Base-by-base conservation (phyloP, 1,139 yeast genomes). In the Trichomonascaceae sp. region DNA sequence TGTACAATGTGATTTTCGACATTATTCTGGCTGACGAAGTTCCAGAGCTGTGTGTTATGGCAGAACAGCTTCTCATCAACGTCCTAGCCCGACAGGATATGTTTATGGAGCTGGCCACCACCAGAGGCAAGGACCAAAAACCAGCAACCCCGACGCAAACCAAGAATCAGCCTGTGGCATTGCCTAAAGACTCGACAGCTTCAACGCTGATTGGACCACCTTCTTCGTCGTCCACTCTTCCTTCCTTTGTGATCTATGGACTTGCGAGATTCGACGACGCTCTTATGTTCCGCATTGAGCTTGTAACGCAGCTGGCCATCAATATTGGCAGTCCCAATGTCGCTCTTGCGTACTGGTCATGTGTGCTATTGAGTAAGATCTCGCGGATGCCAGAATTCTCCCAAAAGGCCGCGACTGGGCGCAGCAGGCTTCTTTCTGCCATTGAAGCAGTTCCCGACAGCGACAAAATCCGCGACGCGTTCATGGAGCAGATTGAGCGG, bases 361-460 rank as follows among this genome's bases (percentile, higher is more conserved):
- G 25, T 56, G 60, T 3, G 49, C 60, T 5, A 48, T 57, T 8
- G 28, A 11, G 6, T 29, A 45, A 29, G 32, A 55, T 14, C 40
- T 54, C 4, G 48, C 51, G 11, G 66, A 64, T 36, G 57, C 66
- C 1, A 49, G 72, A 11, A 35, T 32, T 4, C 4, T 17, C 11
- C 22, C 11, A n/a, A n/a, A 57, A 71, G 35, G 23, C 11, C 6
- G 6, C 23, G 6, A 8, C 23, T 20, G 66, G 65, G 16, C 69
- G 67, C 39, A 75, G 76, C 43, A 69, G 89, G 42, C 57, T 87
- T n/a, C 57, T 87, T 29, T 75, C 84, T 0, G 67, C 82, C 18
- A 67, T 80, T 34, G 77, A 76, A 47, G 76, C 82, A 13, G 71
- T 80, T 22, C 82, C 79, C 45, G 95, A 85, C 45, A 51, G 63